A percentile compares a stretch with the other conserved stretches of the same genome.
phyloP scores from a whole-genome alignment of 768 basidiomycete species.

The Lactifluus volemus region DNA sequence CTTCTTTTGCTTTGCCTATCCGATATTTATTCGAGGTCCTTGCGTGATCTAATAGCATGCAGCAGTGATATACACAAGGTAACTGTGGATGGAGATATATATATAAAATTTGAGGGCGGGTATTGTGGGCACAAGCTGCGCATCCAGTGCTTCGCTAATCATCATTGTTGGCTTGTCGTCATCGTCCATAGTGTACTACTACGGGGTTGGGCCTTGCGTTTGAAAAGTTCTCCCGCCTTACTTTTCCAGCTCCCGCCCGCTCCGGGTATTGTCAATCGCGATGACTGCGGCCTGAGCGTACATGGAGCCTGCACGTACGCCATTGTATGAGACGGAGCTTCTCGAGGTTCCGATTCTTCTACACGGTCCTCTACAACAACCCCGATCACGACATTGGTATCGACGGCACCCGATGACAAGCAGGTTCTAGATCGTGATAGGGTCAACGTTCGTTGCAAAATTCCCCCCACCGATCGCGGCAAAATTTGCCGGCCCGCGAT shows the following conservation, averaged over 20 bases:
- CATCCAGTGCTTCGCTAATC: not conserved
- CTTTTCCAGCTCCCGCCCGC: slow-evolving; percentile 6
- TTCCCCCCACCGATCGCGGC: slow-evolving; percentile 15
- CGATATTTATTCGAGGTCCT: not conserved
- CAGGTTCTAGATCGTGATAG: slow-evolving; percentile 9
- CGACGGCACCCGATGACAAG: not conserved
- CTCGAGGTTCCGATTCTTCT: slow-evolving; percentile 6
- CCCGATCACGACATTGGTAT: slow-evolving; percentile 17
- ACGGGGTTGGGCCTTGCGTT: not conserved
- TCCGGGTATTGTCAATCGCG: slow-evolving; percentile 7
- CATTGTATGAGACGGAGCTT: not conserved
- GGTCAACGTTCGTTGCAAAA: slow-evolving; percentile 15
- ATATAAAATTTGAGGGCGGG: not conserved
- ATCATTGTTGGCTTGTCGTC: not conserved
- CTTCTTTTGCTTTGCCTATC: not conserved
- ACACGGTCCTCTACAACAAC: slow-evolving; percentile 18
- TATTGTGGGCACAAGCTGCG: not conserved
- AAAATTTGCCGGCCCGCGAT: slow-evolving; percentile 17
- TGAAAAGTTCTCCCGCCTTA: slow-evolving; percentile 8
- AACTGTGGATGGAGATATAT: not conserved
- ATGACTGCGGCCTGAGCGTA: slow-evolving; percentile 1
- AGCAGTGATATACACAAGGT: not conserved
- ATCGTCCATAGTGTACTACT: not conserved
- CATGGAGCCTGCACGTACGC: slow-evolving; percentile 7
- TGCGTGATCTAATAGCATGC: not conserved